Percentiles rank a stretch among this genome's conserved stretches.
Conservation (phyloP, 805 yeast genomes). For the Teunomyces barrocoloradensis region DNA sequence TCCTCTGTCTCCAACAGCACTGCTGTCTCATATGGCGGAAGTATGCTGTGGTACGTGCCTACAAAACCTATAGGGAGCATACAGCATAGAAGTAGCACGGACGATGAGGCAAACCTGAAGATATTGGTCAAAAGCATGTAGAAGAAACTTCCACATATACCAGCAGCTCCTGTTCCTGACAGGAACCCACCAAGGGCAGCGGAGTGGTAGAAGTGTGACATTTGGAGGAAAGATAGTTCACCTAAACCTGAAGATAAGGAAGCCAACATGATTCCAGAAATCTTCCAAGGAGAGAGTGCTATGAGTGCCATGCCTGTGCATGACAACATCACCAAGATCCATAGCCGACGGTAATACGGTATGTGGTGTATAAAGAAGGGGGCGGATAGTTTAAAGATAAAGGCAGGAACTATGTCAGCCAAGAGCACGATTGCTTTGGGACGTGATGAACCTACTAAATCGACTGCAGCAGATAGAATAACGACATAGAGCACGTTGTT, state of each 20-base stretch:
- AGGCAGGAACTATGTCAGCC: constrained; percentile 86
- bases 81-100: constrained; percentile 55
- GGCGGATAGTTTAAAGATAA: constrained; percentile 64
- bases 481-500: constrained; percentile 91
- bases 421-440: constrained; percentile 86
- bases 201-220: constrained; percentile 72
- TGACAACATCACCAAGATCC: constrained; percentile 55
- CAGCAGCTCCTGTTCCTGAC: constrained; percentile 96
- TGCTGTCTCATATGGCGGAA: constrained; percentile 5
- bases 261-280: constrained; percentile 75
- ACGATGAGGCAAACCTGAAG: constrained; percentile 51
- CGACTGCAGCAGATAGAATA: constrained; percentile 88
- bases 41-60: constrained; percentile 20
- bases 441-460: constrained; percentile 74
- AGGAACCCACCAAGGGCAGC: constrained; percentile 81
- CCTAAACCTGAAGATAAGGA: constrained; percentile 88
- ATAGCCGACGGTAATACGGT: constrained; percentile 57
- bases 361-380: constrained; percentile 76
- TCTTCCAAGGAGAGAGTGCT: constrained; percentile 41
- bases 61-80: constrained; percentile 54
- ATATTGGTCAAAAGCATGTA: constrained; percentile 74
- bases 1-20: background rate
- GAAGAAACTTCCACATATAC: constrained; percentile 74
- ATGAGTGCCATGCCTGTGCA: constrained; percentile 72
- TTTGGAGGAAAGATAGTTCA: constrained; percentile 81